Conservation (phyloP, 225 moss, liverwort and hornwort genomes). For the Bryoerythrophyllum caledonicum region DNA sequence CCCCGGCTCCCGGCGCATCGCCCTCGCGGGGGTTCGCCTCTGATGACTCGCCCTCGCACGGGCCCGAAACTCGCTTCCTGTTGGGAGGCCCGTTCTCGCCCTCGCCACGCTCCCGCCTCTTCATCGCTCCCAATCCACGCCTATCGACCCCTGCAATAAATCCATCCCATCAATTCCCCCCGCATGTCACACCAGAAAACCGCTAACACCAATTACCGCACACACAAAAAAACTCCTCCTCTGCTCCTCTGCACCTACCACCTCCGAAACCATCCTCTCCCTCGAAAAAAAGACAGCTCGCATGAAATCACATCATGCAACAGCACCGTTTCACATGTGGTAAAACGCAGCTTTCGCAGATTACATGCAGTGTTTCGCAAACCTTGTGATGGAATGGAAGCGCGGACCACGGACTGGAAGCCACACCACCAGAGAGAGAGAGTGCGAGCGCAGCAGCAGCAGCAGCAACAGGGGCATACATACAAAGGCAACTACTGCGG, state of each 20-base stretch:
- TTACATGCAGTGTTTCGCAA: neutral
- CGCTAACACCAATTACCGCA: neutral
- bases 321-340: conserved; percentile 16
- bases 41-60: conserved; percentile 19
- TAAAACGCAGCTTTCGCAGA: neutral
- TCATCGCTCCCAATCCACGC: conserved; percentile 14
- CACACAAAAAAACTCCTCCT: neutral
- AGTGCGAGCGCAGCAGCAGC: neutral
- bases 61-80: conserved; percentile 37
- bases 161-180: neutral
- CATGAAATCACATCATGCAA: conserved; percentile 6
- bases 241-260: neutral
- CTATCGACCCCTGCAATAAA: neutral
- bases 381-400: neutral
- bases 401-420: neutral
- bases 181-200: no score
- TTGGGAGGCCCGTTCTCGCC: conserved; percentile 18
- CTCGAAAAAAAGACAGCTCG: neutral
- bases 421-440: neutral
- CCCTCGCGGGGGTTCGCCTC: neutral
- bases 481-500: neutral
- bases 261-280: neutral
- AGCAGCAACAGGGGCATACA: neutral
- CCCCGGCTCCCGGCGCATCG: neutral
- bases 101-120: conserved; percentile 29